Evolutionary conservation across 306 rosid genomes (phyloP).

Genomic region (Sicyos edulis): DNA sequence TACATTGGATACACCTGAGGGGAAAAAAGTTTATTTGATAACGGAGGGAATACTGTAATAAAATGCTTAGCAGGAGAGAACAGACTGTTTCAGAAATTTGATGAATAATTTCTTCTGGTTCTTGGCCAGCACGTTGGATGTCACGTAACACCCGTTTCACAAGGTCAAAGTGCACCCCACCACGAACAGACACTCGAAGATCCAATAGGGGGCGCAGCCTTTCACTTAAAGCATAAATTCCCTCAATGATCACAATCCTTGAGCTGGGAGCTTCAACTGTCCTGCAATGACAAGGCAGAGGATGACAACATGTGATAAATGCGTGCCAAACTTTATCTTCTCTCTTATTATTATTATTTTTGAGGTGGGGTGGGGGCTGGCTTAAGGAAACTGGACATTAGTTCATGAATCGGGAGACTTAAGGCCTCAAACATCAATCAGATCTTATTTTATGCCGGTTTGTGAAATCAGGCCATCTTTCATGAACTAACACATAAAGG

Average conservation of each 20-base stretch:
- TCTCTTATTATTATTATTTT: background rate
- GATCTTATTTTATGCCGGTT: background rate
- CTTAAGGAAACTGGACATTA: conserved; percentile 1
- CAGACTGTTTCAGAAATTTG: conserved; percentile 96
- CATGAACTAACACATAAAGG: background rate
- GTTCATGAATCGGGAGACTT: background rate
- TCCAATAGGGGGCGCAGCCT: conserved; percentile 81
- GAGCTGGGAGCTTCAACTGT: conserved; percentile 90
- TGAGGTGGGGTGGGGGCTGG: background rate
- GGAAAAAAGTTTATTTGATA: background rate
- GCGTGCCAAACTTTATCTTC: background rate
- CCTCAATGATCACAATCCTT: conserved; percentile 81
- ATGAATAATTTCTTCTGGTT: conserved; percentile 96
- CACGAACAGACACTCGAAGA: conserved; percentile 91
- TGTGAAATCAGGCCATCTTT: background rate
- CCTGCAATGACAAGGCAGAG: conserved; percentile 42
- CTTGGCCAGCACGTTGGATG: conserved; percentile 95
- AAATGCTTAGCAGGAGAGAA: conserved; percentile 21
- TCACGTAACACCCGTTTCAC: conserved; percentile 94
- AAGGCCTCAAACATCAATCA: background rate
- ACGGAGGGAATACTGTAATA: conserved; percentile 10
- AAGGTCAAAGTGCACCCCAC: conserved; percentile 99
- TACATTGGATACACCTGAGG: conserved; percentile 97
- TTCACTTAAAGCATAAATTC: conserved; percentile 95
- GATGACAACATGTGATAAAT: background rate